Conservation (phyloP, 2,329 filamentous ascomycete species). For the Tympanopsis confertula region DNA sequence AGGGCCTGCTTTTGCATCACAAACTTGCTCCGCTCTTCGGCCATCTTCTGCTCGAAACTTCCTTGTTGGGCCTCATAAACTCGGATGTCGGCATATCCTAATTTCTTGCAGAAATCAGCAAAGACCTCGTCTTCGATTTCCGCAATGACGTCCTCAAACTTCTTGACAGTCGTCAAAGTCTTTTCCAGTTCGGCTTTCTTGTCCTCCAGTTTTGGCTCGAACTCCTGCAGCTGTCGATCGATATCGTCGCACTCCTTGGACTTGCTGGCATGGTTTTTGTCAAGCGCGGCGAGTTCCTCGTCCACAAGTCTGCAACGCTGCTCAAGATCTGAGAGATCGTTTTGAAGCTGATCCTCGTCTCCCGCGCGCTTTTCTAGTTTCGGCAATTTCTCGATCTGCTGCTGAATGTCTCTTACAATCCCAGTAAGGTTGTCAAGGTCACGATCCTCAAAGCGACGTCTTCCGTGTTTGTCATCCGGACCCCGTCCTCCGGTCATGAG, state of each 20-base stretch:
- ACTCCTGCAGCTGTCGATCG: conserved; percentile 61
- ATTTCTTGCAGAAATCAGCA: conserved; percentile 68
- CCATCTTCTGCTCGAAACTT: conserved; percentile 78
- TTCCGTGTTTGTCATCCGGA: conserved; percentile 57
- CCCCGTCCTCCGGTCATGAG: conserved; percentile 92
- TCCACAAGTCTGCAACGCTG: conserved; percentile 60
- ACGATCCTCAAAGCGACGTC: conserved; percentile 68
- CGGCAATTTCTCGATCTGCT: conserved; percentile 70
- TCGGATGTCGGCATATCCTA: conserved; percentile 80
- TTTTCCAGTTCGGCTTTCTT: conserved; percentile 58
- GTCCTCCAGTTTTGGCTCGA: conserved; percentile 67
- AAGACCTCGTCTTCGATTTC: conserved; percentile 84
- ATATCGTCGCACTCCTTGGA: conserved; percentile 68
- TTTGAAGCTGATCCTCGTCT: conserved; percentile 71
- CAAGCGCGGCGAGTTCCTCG: conserved; percentile 66
- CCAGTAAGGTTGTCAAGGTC: conserved; percentile 72
- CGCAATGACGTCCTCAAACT: conserved; percentile 53
- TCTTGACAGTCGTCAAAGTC: conserved; percentile 34
- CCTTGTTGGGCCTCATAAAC: conserved; percentile 91
- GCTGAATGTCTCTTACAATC: conserved; percentile 47
- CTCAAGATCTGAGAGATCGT: conserved; percentile 71
- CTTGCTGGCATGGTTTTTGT: conserved; percentile 76
- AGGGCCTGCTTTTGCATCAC: conserved; percentile 72
- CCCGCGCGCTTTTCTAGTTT: conserved; percentile 55
- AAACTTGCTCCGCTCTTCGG: conserved; percentile 77